Evolutionary conservation across 257 asterid genomes (phyloP).

Genomic region (Forsythia viridissima): DNA sequence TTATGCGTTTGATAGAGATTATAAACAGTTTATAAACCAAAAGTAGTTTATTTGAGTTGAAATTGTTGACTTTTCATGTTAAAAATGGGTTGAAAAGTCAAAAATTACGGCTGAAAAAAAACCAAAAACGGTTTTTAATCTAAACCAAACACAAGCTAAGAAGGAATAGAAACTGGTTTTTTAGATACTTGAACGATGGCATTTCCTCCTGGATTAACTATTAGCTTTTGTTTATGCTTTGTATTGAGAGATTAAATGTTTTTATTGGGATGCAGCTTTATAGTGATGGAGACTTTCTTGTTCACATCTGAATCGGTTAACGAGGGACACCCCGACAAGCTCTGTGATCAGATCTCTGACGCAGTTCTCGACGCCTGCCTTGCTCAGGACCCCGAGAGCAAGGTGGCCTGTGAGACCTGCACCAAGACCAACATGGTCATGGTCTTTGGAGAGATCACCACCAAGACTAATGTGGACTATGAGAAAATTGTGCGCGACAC

Average conservation of each 20-base stretch:
- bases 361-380: constrained; percentile 48
- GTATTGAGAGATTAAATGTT: neutral
- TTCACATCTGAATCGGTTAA: constrained; percentile 50
- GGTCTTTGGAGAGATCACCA: constrained; percentile 46
- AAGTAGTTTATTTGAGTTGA: too few species aligned
- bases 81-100: too few species aligned
- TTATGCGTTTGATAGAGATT: too few species aligned
- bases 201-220: neutral
- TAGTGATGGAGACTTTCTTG: constrained; percentile 40
- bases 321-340: constrained; percentile 57
- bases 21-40: too few species aligned
- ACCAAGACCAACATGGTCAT: constrained; percentile 42
- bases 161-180: too few species aligned
- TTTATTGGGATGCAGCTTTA: constrained; percentile 2
- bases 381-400: constrained; percentile 45
- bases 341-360: constrained; percentile 46
- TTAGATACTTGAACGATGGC: too few species aligned
- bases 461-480: constrained; percentile 40
- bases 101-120: too few species aligned
- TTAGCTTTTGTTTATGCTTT: neutral
- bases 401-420: constrained; percentile 49
- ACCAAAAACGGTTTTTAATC: too few species aligned
- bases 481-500: constrained; percentile 47
- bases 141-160: too few species aligned
- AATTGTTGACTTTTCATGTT: too few species aligned